Evolutionary conservation across 371 early-diverging fungal genomes (phyloP).

Genomic region (Umbelopsis sp.): DNA sequence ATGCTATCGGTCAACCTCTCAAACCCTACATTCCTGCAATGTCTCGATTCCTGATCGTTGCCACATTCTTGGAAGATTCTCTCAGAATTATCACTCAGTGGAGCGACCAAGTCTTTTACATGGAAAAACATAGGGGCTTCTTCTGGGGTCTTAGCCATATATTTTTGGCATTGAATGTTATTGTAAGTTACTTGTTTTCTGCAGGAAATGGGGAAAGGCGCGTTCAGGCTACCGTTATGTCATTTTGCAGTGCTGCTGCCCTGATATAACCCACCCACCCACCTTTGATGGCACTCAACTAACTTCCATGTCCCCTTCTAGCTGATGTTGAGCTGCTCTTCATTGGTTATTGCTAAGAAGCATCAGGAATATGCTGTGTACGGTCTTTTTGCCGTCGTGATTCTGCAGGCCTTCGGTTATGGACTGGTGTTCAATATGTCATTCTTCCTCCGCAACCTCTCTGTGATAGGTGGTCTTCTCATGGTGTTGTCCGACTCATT

Average conservation of each 20-base stretch:
- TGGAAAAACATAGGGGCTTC: constrained; percentile 79
- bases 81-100: constrained; percentile 88
- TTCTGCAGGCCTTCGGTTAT: constrained; percentile 91
- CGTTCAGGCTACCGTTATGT: too few relatives aligned
- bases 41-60: constrained; percentile 90
- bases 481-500: constrained; percentile 87
- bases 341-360: constrained; percentile 75
- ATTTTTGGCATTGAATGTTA: constrained; percentile 83
- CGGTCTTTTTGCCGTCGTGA: constrained; percentile 79
- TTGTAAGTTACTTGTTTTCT: constrained; percentile 45
- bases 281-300: too few relatives aligned
- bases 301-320: constrained; percentile 19
- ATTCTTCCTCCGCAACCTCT: constrained; percentile 92
- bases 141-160: constrained; percentile 76
- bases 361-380: constrained; percentile 82
- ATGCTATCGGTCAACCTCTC: constrained; percentile 74
- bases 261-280: too few relatives aligned
- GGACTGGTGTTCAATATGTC: constrained; percentile 88
- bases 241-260: too few relatives aligned
- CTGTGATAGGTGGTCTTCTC: constrained; percentile 92
- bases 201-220: too few relatives aligned
- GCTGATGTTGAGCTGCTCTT: constrained; percentile 81
- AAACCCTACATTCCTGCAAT: constrained; percentile 93
- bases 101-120: constrained; percentile 83
- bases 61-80: constrained; percentile 95